Conservation (phyloP, 2,329 filamentous ascomycete species). For the Drechslera avenae region DNA sequence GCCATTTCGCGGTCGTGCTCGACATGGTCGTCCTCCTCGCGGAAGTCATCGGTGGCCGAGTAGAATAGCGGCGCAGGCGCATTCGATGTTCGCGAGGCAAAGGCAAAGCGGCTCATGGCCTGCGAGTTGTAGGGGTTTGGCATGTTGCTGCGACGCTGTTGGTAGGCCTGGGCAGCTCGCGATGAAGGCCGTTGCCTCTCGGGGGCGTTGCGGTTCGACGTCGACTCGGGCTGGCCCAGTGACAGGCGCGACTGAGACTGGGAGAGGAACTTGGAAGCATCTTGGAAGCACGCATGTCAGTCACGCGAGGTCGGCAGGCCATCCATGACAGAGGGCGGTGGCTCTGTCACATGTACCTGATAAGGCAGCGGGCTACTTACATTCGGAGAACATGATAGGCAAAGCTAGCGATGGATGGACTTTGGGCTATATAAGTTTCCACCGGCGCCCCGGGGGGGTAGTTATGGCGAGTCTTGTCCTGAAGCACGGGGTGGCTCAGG, state of each 20-base stretch:
- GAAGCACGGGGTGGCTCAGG: constrained; percentile 17
- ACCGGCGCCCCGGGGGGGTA: constrained; percentile 21
- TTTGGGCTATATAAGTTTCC: constrained; percentile 27
- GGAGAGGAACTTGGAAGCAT: constrained; percentile 96
- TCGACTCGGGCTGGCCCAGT: constrained; percentile 61
- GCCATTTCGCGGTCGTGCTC: constrained; percentile 89
- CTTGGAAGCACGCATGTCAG: constrained; percentile 58
- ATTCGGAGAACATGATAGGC: constrained; percentile 80
- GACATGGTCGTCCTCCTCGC: constrained; percentile 90
- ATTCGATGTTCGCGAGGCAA: constrained; percentile 75
- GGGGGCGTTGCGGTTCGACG: constrained; percentile 56
- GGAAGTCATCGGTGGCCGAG: constrained; percentile 85
- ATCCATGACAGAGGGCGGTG: constrained; percentile 35
- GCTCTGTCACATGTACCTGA: constrained; percentile 41
- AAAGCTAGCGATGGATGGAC: constrained; percentile 14
- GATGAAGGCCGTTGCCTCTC: constrained; percentile 52
- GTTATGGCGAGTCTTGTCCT: constrained; percentile 31
- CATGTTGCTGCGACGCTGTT: constrained; percentile 57
- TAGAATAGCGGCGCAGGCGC: constrained; percentile 93
- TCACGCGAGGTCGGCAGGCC: constrained; percentile 47
- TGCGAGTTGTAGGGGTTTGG: constrained; percentile 76
- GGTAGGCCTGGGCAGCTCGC: constrained; percentile 57
- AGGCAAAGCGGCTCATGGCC: constrained; percentile 74
- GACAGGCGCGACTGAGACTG: constrained; percentile 93
- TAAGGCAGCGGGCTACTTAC: constrained; percentile 61